phyloP scores from a whole-genome alignment of 805 yeast species.

The Wilhelminamyces savonicus region DNA sequence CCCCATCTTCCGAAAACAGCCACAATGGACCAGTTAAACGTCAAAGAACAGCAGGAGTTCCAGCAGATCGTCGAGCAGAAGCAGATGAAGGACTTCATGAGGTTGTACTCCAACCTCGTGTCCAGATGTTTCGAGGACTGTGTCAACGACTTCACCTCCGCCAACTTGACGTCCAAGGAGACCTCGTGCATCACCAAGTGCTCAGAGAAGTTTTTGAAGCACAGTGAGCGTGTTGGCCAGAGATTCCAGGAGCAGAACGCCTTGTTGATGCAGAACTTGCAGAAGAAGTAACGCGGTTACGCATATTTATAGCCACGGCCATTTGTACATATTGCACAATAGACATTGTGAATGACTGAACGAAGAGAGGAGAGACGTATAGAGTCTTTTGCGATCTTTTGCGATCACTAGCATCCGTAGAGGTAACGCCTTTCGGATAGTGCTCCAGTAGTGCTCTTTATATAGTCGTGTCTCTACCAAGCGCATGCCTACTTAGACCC shows the following conservation, averaged over 20 bases:
- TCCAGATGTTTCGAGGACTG: constrained; percentile 97
- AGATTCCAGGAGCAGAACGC: constrained; percentile 98
- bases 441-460: no score
- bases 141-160: constrained; percentile 96
- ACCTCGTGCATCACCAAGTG: constrained; percentile 82
- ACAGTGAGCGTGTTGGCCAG: constrained; percentile 96
- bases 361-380: no score
- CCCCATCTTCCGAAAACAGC: neutral
- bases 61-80: constrained; percentile 93
- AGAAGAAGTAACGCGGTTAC: no score
- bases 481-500: no score
- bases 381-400: no score
- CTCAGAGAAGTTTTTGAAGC: constrained; percentile 95
- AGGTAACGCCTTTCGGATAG: no score
- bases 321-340: no score
- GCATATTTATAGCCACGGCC: no score
- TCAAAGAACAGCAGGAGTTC: constrained; percentile 94
- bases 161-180: constrained; percentile 79
- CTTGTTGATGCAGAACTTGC: constrained; percentile 65
- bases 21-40: constrained; percentile 89
- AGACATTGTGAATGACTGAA: no score
- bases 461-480: no score
- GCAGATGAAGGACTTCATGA: constrained; percentile 99
- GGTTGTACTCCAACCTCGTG: constrained; percentile 87
- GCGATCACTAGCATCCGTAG: no score